Evolutionary conservation across 371 early-diverging fungal genomes (phyloP), one percentile per base, ranked within the genome.

Genomic region (Mucor ambiguus): DNA sequence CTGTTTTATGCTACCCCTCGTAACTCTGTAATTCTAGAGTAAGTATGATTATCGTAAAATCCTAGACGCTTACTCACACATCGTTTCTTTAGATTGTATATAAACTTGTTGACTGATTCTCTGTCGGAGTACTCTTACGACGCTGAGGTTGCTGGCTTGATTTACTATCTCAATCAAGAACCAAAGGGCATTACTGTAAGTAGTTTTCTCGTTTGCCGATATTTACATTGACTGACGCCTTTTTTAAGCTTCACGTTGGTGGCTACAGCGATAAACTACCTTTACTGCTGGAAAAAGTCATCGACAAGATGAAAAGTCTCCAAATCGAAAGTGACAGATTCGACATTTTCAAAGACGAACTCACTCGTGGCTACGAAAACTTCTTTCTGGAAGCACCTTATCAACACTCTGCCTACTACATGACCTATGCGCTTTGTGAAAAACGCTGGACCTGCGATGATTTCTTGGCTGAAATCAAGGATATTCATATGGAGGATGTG

Each of bases 211-310:
- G 4, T 11, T 3, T 12, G 24, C 24, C 49, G 10, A 7, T 49
- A 44, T 44, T 20, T 7, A n/a, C 18, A n/a, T 9, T 46, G 3
- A 46, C 46, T 22, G 20, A 20, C 52, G 28, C 5, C 18, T 20
- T 2, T n/a, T 48, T 49, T 14, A 14, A 52, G 72, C 64, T 96
- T 49, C 71, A 70, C 20, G 69, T 95, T 6, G 83, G 81, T 30
- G 98, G 98, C 2, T 96, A 90, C 75, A 93, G 90, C 67, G 92
- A 96, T 71, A 96, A 95, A 74, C 72, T 96, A 1, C 78, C 83
- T 18, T 74, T 87, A 2, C 77, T 96, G 16, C 70, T 94, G 0
- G 76, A 85, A 49, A 89, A 88, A 56, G 87, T 96, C 2, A 71
- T 95, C 14, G 73, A 87, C 48, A 81, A 83, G 41, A 88, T 96